Evolutionary conservation across 768 basidiomycete species (phyloP).

Genomic region (Cystofilobasidium bisporidii): DNA sequence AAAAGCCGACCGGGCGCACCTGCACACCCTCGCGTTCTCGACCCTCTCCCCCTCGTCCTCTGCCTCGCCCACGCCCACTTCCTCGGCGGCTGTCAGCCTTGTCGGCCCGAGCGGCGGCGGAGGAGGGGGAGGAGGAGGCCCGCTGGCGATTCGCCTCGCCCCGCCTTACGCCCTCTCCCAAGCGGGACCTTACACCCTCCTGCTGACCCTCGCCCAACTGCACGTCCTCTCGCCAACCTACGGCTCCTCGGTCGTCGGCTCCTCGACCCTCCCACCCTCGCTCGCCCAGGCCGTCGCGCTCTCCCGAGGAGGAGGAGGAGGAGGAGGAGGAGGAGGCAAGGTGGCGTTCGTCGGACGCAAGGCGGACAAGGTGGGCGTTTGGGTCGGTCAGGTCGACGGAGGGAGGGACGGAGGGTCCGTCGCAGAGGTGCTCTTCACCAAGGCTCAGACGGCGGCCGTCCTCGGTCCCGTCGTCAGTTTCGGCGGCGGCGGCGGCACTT

Average conservation of each 20-base stretch:
- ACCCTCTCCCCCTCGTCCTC: too few species aligned
- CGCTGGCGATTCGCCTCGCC: constrained; percentile 11
- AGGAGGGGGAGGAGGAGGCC: too few species aligned
- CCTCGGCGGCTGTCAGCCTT: too few species aligned
- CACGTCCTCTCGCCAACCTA: constrained; percentile 24
- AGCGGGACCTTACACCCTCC: constrained; percentile 16
- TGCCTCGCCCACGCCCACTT: too few species aligned
- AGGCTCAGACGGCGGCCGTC: constrained; percentile 19
- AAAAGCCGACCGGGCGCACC: constrained; percentile 23
- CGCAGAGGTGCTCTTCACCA: constrained; percentile 22
- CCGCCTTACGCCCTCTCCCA: constrained; percentile 7
- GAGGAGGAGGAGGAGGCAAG: too few species aligned
- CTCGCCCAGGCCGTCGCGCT: constrained; percentile 5
- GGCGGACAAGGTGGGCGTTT: constrained; percentile 19
- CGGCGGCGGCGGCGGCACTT: background rate
- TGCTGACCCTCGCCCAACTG: constrained; percentile 12
- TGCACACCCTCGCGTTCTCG: constrained; percentile 21
- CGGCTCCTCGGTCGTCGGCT: constrained; percentile 22
- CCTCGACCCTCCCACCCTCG: constrained; percentile 4
- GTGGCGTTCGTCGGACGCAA: constrained; percentile 14
- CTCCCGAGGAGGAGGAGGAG: background rate
- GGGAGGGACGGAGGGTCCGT: constrained; percentile 2
- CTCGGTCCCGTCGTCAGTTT: constrained; percentile 12
- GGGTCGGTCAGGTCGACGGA: constrained; percentile 13
- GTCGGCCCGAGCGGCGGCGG: too few species aligned